These are phyloP conservation scores for Zymoseptoria brevis DNA, from an alignment of 2,329 filamentous ascomycete species.

Conservation along the genomic window DNA sequence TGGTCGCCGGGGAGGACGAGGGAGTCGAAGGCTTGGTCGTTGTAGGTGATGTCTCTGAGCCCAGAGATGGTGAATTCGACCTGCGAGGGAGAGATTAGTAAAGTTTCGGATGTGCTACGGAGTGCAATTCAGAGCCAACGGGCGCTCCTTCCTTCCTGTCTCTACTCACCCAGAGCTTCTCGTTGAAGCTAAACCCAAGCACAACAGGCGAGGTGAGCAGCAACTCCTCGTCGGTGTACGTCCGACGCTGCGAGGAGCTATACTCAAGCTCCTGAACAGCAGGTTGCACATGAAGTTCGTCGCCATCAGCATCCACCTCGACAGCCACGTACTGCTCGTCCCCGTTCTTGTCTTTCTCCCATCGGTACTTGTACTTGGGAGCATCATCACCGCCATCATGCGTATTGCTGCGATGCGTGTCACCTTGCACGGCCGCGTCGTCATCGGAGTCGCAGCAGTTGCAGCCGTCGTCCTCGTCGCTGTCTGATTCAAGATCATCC, in stretches of 20 bases:
- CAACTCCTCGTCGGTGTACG: conserved; percentile 73
- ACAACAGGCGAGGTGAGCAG: conserved; percentile 77
- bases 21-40: conserved; percentile 72
- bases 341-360: conserved; percentile 43
- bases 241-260: conserved; percentile 23
- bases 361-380: conserved; percentile 33
- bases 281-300: conserved; percentile 45
- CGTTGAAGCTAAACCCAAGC: conserved; percentile 76
- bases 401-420: conserved; percentile 43
- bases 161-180: conserved; percentile 73
- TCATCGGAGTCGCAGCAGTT: conserved; percentile 34
- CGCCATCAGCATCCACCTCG: conserved; percentile 47
- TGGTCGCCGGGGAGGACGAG: conserved; percentile 61
- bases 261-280: conserved; percentile 49
- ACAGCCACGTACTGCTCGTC: conserved; percentile 46
- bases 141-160: too few species aligned
- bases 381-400: conserved; percentile 41
- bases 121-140: too few species aligned
- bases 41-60: conserved; percentile 75
- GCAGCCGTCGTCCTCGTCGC: conserved; percentile 38
- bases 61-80: conserved; percentile 70
- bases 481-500: conserved; percentile 41
- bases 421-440: conserved; percentile 37
- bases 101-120: too few species aligned
- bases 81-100: too few species aligned